phyloP scores from a whole-genome alignment of 345 rosid genomes.

The Heritiera fomes region DNA sequence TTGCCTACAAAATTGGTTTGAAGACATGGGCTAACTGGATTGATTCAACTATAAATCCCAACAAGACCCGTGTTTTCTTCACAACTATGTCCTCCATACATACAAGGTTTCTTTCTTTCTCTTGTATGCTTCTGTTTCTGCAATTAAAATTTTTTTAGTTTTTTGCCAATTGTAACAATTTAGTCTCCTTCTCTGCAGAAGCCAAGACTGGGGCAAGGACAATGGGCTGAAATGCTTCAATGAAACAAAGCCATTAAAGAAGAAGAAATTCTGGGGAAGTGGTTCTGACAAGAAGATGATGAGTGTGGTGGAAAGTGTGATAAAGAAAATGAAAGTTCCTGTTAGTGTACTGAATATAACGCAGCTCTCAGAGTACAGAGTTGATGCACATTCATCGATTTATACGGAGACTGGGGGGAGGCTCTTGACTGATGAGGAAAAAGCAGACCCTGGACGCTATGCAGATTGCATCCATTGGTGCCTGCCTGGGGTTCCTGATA shows the following conservation, averaged over 20 bases:
- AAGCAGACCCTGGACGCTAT: constrained; percentile 56
- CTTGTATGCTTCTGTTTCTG: not conserved
- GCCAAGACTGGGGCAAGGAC: constrained; percentile 68
- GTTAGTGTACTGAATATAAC: constrained; percentile 77
- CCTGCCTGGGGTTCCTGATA: constrained; percentile 87
- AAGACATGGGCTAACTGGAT: constrained; percentile 97
- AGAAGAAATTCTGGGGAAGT: constrained; percentile 62
- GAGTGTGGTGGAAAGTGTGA: constrained; percentile 57
- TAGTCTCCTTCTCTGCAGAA: constrained; percentile 34
- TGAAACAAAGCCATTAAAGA: constrained; percentile 72
- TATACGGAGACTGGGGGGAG: constrained; percentile 83
- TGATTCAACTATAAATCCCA: constrained; percentile 71
- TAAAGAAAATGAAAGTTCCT: constrained; percentile 65
- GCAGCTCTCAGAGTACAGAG: constrained; percentile 78
- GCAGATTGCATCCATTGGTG: constrained; percentile 99
- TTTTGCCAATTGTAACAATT: not conserved
- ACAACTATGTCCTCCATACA: constrained; percentile 90
- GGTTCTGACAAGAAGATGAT: constrained; percentile 63
- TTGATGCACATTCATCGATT: constrained; percentile 79
- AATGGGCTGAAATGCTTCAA: constrained; percentile 79
- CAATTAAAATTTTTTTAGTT: not conserved
- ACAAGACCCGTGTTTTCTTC: constrained; percentile 81
- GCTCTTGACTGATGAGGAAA: constrained; percentile 60
- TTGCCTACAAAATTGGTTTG: constrained; percentile 70
- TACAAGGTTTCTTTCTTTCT: constrained; percentile 43